phyloP scores from a whole-genome alignment of 345 rosid species.

The Syzygium oleosum region DNA sequence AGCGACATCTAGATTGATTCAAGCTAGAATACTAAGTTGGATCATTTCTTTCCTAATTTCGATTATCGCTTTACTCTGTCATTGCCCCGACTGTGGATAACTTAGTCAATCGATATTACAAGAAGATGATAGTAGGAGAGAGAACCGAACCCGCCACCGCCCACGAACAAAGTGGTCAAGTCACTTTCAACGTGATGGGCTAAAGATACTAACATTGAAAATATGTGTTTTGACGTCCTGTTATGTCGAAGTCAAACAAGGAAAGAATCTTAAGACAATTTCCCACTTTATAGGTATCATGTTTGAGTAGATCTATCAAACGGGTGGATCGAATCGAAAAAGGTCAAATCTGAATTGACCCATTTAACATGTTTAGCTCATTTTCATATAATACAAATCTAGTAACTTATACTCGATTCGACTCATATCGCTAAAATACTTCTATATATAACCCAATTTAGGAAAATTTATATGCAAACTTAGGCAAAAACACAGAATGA shows the following conservation, averaged over 20 bases:
- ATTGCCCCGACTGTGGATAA: neutral
- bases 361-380: too few relatives aligned
- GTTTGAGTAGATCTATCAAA: too few relatives aligned
- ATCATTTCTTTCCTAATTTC: neutral
- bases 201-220: neutral
- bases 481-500: too few relatives aligned
- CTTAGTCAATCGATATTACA: neutral
- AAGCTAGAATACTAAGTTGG: neutral
- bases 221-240: neutral
- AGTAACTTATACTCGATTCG: too few relatives aligned
- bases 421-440: too few relatives aligned
- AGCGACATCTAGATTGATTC: neutral
- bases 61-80: neutral
- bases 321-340: too few relatives aligned
- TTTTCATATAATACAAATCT: too few relatives aligned
- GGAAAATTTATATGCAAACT: too few relatives aligned
- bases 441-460: too few relatives aligned
- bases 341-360: rapidly evolving
- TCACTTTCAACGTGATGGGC: too few relatives aligned
- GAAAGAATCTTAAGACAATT: neutral
- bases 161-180: too few relatives aligned
- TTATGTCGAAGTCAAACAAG: neutral
- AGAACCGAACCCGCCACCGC: neutral
- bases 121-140: neutral
- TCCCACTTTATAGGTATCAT: too few relatives aligned